A percentile compares a stretch with the other conserved stretches of the same genome.
Evolutionary conservation across 352 stramenopile species (phyloP).

Genomic region (Phytophthora capsici): DNA sequence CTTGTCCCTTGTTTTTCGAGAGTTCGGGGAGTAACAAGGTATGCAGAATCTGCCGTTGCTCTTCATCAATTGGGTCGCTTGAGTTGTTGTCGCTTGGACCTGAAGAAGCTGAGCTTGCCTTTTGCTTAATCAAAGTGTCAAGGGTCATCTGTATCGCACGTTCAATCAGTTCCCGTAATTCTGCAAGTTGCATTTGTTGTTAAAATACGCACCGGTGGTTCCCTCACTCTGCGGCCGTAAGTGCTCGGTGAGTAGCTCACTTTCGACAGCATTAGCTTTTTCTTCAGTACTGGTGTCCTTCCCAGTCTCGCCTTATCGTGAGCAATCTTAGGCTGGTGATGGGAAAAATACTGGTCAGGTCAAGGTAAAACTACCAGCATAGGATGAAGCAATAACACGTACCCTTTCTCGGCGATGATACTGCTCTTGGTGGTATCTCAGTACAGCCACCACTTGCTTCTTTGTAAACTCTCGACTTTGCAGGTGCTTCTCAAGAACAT

Average conservation of each 20-base stretch:
- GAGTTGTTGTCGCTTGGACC: slow-evolving; percentile 8
- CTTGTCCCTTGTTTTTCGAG: slow-evolving; percentile 4
- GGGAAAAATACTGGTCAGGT: neutral
- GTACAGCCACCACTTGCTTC: slow-evolving; percentile 52
- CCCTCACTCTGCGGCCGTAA: slow-evolving; percentile 36
- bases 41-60: slow-evolving; percentile 27
- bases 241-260: slow-evolving; percentile 42
- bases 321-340: slow-evolving; percentile 15
- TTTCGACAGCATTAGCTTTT: slow-evolving; percentile 53
- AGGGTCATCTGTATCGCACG: slow-evolving; percentile 47
- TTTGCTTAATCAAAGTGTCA: slow-evolving; percentile 54
- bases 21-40: slow-evolving; percentile 25
- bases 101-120: slow-evolving; percentile 4
- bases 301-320: slow-evolving; percentile 12
- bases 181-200: neutral
- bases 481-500: slow-evolving; percentile 54
- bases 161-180: neutral
- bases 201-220: slow-evolving; percentile 43
- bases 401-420: slow-evolving; percentile 36
- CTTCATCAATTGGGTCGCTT: slow-evolving; percentile 17
- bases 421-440: slow-evolving; percentile 44
- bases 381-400: slow-evolving; percentile 1
- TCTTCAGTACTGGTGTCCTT: slow-evolving; percentile 33
- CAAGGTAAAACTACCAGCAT: neutral
- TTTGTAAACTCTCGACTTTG: slow-evolving; percentile 55